Conservation (phyloP, 73 alveolate genomes). For the Paramecium octaurelia region DNA sequence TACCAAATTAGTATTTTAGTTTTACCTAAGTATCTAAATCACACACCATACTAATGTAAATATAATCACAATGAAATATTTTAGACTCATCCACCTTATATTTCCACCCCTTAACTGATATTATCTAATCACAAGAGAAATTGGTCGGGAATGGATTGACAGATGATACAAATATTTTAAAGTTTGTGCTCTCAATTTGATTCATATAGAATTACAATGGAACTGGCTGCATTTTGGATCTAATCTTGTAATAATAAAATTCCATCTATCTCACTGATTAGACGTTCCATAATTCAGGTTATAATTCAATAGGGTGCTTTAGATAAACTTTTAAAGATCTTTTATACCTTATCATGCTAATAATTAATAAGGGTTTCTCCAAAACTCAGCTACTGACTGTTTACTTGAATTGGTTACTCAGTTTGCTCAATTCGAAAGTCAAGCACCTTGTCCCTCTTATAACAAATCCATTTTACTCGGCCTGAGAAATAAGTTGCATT, state of each 20-base stretch:
- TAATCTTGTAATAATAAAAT: constrained; percentile 27
- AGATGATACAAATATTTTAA: constrained; percentile 26
- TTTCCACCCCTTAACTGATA: constrained; percentile 43
- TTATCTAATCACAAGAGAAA: constrained; percentile 40
- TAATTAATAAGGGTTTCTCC: constrained; percentile 18
- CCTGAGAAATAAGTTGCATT: constrained; percentile 22
- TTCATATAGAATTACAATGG: constrained; percentile 31
- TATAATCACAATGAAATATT: neutral
- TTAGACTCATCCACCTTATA: constrained; percentile 9
- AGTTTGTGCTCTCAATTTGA: neutral
- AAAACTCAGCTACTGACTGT: neutral
- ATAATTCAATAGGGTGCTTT: constrained; percentile 11
- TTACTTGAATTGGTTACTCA: neutral
- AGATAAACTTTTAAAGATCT: neutral
- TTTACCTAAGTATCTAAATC: neutral
- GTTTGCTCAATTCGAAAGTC: neutral
- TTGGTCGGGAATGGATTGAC: constrained; percentile 46
- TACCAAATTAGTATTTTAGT: constrained; percentile 17
- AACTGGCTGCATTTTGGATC: neutral
- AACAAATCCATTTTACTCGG: constrained; percentile 27
- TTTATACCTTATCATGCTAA: neutral
- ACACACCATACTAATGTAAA: constrained; percentile 3
- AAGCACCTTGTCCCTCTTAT: neutral
- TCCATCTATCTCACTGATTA: neutral
- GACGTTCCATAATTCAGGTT: constrained; percentile 3